Evolutionary conservation across 108 stramenopile genomes (phyloP), one percentile per base, ranked within the genome.

Genomic region (Chaetoceros tenuissimus): DNA sequence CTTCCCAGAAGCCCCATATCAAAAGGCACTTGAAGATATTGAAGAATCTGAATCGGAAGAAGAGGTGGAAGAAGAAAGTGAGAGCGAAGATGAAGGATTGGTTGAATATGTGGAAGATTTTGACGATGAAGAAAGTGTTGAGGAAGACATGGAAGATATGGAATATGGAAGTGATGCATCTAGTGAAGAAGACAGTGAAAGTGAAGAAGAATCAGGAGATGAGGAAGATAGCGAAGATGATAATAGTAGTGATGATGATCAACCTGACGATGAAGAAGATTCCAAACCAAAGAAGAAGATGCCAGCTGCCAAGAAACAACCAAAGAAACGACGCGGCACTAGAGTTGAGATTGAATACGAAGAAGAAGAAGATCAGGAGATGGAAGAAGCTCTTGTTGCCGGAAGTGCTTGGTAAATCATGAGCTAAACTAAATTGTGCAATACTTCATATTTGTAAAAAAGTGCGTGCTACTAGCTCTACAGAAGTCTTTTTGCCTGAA

Each of bases 1-100:
- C 73, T 97, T 96, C 77, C 94, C 95, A 24, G 85, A 95, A 71
- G 71, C 69, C 44, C 48, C 78, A 18, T 97, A 87, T 59, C 77
- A 87, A 31, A 89, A 84, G 63, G 94, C 88, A 1, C 58, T 94
- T 44, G 78, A 92, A 61, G 59, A 79, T 62, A 63, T 55, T 21
- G 77, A 76, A 53, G 79, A 72, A 24, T 69, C 89, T 51, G 87
- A 79, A 40, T 70, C 71, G 45, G 73, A 70, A 24, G 71, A 68
- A 28, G 77, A 80, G 49, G 67, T 65, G 19, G 86, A 94, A 43
- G 63, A 65, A 34, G 96, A 94, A 51, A 44, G 50, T 20, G 73
- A 80, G 59, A 75, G 69, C 34, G 80, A 81, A 46, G 73, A 73
- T 31, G 63, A 70, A 44, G 68, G 66, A 46, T 52, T 78, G 29